These are phyloP conservation scores for Phytophthora niederhauseri DNA, from an alignment of 352 stramenopile species.

Conservation along the genomic window DNA sequence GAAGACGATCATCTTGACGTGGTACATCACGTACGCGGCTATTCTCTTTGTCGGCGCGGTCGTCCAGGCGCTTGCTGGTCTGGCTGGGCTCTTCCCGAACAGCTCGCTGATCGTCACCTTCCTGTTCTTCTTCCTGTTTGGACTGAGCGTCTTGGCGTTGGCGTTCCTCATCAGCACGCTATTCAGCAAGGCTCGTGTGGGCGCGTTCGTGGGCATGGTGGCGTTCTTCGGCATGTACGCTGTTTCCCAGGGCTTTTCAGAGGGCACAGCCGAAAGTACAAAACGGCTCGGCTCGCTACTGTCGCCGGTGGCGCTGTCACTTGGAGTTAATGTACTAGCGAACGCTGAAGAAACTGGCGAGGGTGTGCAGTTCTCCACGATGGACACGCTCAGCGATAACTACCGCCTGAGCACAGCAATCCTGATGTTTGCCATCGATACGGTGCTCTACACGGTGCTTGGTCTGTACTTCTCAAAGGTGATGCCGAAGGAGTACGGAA, in stretches of 20 bases:
- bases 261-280: neutral
- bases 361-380: slow-evolving; percentile 55
- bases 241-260: slow-evolving; percentile 45
- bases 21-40: slow-evolving; percentile 88
- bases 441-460: slow-evolving; percentile 87
- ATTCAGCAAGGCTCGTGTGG: slow-evolving; percentile 66
- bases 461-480: slow-evolving; percentile 91
- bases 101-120: slow-evolving; percentile 67
- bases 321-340: slow-evolving; percentile 63
- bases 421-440: slow-evolving; percentile 82
- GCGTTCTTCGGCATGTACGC: slow-evolving; percentile 89
- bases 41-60: slow-evolving; percentile 78
- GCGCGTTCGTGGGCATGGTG: slow-evolving; percentile 74
- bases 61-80: slow-evolving; percentile 51
- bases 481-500: slow-evolving; percentile 92
- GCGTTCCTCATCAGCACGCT: slow-evolving; percentile 69
- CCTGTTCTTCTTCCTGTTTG: slow-evolving; percentile 79
- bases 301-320: neutral
- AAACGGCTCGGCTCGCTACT: neutral
- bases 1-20: slow-evolving; percentile 61
- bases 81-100: slow-evolving; percentile 45
- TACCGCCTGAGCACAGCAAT: slow-evolving; percentile 61
- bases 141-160: slow-evolving; percentile 43
- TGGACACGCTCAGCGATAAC: slow-evolving; percentile 42
- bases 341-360: slow-evolving; percentile 47